A percentile compares a stretch with the other conserved stretches of the same genome.
Conservation (phyloP, 2,329 filamentous ascomycete genomes). For the Pseudogymnoascus sp. region DNA sequence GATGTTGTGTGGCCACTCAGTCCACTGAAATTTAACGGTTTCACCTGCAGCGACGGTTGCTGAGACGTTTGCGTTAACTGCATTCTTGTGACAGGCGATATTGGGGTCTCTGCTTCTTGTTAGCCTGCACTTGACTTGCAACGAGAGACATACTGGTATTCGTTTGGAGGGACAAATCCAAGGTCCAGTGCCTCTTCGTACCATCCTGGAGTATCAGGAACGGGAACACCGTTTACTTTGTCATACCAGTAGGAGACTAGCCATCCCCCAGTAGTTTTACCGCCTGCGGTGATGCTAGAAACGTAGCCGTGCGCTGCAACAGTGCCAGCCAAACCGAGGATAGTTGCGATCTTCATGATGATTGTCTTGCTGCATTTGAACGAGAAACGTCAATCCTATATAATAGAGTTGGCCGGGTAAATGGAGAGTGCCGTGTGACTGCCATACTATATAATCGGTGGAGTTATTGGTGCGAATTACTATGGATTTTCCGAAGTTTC, state of each 20-base stretch:
- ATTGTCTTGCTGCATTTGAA: neutral
- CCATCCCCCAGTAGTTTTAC: conserved; percentile 20
- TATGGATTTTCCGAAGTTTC: conserved; percentile 1
- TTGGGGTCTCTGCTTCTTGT: conserved; percentile 30
- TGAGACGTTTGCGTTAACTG: conserved; percentile 41
- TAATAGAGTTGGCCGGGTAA: neutral
- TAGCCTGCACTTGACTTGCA: neutral
- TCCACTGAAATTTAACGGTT: conserved; percentile 54
- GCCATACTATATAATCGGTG: neutral
- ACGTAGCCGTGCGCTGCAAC: conserved; percentile 41
- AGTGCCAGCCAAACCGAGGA: conserved; percentile 25
- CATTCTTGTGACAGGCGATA: conserved; percentile 57
- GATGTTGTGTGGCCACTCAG: conserved; percentile 58
- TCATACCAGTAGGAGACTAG: neutral
- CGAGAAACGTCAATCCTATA: neutral
- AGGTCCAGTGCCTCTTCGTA: conserved; percentile 41
- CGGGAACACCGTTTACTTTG: neutral
- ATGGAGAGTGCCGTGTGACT: conserved; percentile 1
- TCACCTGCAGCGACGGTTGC: conserved; percentile 55
- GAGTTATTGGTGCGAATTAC: neutral
- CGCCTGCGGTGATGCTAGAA: conserved; percentile 39
- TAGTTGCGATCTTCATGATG: conserved; percentile 1
- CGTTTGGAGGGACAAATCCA: conserved; percentile 43
- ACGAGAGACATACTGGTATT: conserved; percentile 32
- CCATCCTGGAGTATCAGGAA: conserved; percentile 42